A percentile compares a stretch with the other conserved stretches of the same genome.
phyloP scores from a whole-genome alignment of 225 moss, liverwort and hornwort species.

The Marchantia polymorpha region DNA sequence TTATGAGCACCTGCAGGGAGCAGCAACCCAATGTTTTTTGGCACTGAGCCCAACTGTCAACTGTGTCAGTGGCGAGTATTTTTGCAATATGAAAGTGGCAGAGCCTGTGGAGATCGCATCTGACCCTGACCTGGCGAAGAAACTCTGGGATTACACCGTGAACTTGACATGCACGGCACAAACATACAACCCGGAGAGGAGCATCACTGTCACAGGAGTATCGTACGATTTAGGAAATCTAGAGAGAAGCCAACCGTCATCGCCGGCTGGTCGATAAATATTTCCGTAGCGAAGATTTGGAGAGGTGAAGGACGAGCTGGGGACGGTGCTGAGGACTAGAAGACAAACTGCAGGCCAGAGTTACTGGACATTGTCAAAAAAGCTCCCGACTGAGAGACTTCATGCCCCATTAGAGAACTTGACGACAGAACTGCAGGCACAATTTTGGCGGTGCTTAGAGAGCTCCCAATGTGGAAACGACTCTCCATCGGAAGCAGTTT shows the following conservation, averaged over 20 bases:
- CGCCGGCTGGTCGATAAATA: not conserved
- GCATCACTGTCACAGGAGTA: constrained; percentile 12
- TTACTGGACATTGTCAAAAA: not conserved
- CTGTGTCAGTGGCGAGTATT: constrained; percentile 55
- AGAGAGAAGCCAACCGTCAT: constrained; percentile 2
- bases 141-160: constrained; percentile 16
- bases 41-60: constrained; percentile 44
- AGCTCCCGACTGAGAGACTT: not conserved
- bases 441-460: not conserved
- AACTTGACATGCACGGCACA: constrained; percentile 23
- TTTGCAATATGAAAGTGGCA: constrained; percentile 20
- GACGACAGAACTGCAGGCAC: constrained; percentile 9
- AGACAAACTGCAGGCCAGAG: constrained; percentile 1
- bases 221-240: constrained; percentile 8
- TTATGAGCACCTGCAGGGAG: constrained; percentile 37
- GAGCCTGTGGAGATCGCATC: constrained; percentile 14
- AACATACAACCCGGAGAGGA: constrained; percentile 11
- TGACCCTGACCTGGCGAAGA: constrained; percentile 15
- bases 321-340: not conserved
- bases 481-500: not conserved
- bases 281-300: not conserved
- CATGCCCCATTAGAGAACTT: not conserved
- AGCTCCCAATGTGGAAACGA: not conserved
- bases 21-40: constrained; percentile 56
- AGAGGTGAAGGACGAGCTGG: not conserved